Evolutionary conservation across 345 rosid species (phyloP).

Genomic region (Hibiscus trionum): DNA sequence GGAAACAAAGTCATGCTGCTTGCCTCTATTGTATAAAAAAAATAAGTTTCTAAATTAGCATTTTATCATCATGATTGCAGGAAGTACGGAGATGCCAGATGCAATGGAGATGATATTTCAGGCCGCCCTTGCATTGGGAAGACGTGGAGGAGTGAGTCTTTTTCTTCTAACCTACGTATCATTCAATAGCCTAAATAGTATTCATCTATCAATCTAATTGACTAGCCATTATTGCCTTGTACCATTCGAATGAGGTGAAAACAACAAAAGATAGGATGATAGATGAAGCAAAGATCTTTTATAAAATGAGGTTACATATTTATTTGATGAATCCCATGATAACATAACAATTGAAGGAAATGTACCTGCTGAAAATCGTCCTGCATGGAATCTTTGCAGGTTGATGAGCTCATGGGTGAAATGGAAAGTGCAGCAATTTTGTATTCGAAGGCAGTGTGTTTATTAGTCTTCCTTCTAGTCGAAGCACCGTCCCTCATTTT

Average conservation of each 20-base stretch:
- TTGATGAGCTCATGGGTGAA: slow-evolving; percentile 63
- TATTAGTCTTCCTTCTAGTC: slow-evolving; percentile 68
- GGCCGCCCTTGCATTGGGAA: slow-evolving; percentile 77
- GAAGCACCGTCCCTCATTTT: slow-evolving; percentile 87
- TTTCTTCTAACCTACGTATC: neutral
- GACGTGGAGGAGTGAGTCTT: slow-evolving; percentile 66
- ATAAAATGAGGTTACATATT: neutral
- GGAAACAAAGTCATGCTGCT: neutral
- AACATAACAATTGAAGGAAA: neutral
- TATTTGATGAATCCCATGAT: neutral
- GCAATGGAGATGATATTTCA: slow-evolving; percentile 93
- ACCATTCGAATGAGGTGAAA: neutral
- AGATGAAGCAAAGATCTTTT: neutral
- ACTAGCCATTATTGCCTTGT: neutral
- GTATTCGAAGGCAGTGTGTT: slow-evolving; percentile 64
- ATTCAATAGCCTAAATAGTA: neutral
- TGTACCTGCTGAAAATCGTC: neutral
- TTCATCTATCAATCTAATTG: neutral
- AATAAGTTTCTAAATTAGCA: slow-evolving; percentile 9
- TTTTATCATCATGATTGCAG: slow-evolving; percentile 33
- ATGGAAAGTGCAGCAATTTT: slow-evolving; percentile 49
- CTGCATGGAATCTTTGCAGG: slow-evolving; percentile 34
- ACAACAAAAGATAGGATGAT: neutral
- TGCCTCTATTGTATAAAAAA: slow-evolving; percentile 1
- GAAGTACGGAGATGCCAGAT: slow-evolving; percentile 75